Base-by-base conservation (phyloP, 495 filamentous ascomycete species). In the Stereocaulon alpinum region DNA sequence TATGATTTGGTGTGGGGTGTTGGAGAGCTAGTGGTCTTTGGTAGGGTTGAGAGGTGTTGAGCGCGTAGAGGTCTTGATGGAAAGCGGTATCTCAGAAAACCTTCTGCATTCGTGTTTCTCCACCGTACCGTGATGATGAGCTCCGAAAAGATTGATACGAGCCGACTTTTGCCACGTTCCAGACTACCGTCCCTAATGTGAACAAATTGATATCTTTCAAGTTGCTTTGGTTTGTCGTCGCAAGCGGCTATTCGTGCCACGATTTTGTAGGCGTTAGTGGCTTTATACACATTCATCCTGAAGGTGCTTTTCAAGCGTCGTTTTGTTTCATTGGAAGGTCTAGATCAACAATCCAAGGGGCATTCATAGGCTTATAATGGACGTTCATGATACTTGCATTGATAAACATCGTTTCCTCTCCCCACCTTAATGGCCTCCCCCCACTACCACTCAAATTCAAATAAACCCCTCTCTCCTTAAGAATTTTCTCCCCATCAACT, bases 341-440 rank as follows among this genome's bases (percentile, higher is more conserved):
- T 47, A 88, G 56, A 69, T 87, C 82, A 32, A 88, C 77, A 11
- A 86, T 50, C 82, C 82, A 87, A 1, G 82, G 79, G 49, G 76
- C 77, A 69, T 87, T 79, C 17, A 65, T 44, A 15, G 79, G 72
- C 18, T 65, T 59, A 69, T 83, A 85, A 14, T 56, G 49, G 17
- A 79, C 64, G 27, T 72, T 75, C 65, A 80, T 75, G 30, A 88
- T 78, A 58, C 80, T 79, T 3, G 86, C 87, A 74, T 91, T 91
- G 6, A 89, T 78, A 68, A 89, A 85, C 4, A 91, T 59, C 7
- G 87, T 89, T 62, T 87, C 77, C 58, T 75, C 61, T 0, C 82
- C 81, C 49, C 68, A 67, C 47, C 64, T 57, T 57, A 86, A 60
- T 15, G 73, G 71, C 47, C 43, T 65, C 4, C 43, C 51, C 42